Conservation (phyloP, 306 rosid genomes). For the Dryas octopetala region DNA sequence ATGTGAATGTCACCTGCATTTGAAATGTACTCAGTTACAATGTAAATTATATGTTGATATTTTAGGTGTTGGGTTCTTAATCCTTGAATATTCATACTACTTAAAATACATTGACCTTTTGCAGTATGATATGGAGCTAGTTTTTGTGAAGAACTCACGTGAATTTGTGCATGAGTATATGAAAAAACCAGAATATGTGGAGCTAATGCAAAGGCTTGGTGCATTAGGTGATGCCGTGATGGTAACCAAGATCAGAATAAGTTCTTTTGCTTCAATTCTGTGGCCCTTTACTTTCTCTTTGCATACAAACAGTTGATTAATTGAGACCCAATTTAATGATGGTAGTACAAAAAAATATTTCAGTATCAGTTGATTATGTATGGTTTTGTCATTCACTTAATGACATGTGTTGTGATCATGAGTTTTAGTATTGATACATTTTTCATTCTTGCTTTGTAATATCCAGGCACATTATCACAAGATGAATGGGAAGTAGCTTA, state of each 20-base stretch:
- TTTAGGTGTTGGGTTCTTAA: neutral
- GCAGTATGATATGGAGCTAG: constrained; percentile 87
- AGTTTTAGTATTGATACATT: neutral
- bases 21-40: neutral
- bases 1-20: constrained; percentile 3
- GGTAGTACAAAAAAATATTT: too few species aligned
- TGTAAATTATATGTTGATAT: neutral
- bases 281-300: neutral
- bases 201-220: constrained; percentile 90
- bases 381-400: neutral
- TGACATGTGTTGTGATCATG: neutral
- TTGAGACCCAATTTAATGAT: neutral
- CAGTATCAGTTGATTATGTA: neutral
- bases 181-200: constrained; percentile 74
- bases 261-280: neutral
- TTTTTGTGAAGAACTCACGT: constrained; percentile 78
- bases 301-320: neutral
- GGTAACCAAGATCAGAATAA: constrained; percentile 87
- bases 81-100: neutral
- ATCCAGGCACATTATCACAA: constrained; percentile 55
- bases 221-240: constrained; percentile 99
- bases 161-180: constrained; percentile 81
- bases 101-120: constrained; percentile 12
- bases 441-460: neutral
- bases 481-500: constrained; percentile 80